Percentiles rank a stretch among this genome's conserved stretches.
Conservation (phyloP, 2,329 filamentous ascomycete genomes). For the Colletotrichum ledebouriae region DNA sequence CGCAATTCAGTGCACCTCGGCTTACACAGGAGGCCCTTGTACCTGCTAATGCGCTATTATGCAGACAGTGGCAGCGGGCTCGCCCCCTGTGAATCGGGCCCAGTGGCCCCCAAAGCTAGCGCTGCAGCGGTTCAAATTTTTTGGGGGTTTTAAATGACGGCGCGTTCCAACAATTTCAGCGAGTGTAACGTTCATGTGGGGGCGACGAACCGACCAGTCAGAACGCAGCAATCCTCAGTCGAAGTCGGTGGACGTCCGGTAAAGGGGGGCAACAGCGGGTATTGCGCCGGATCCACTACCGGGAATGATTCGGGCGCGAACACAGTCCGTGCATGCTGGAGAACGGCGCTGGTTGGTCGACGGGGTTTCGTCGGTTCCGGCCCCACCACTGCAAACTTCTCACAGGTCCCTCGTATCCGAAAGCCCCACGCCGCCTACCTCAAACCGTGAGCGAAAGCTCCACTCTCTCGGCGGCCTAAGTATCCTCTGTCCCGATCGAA, state of each 20-base stretch:
- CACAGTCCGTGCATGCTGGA: neutral
- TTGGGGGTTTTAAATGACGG: constrained; percentile 21
- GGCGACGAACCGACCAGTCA: neutral
- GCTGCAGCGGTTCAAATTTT: constrained; percentile 22
- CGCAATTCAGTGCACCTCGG: constrained; percentile 18
- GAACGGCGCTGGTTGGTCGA: constrained; percentile 36
- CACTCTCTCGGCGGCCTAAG: constrained; percentile 15
- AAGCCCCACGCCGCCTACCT: neutral
- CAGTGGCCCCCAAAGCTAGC: constrained; percentile 16
- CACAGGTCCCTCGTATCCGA: constrained; percentile 36
- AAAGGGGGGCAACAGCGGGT: neutral
- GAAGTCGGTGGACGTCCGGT: constrained; percentile 31
- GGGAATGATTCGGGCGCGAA: constrained; percentile 25
- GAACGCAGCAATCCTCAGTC: neutral
- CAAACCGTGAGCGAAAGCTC: constrained; percentile 1
- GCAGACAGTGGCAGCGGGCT: neutral
- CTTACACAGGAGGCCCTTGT: neutral
- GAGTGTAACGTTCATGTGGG: constrained; percentile 33
- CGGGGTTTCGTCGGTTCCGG: constrained; percentile 24
- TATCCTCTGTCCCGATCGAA: constrained; percentile 7
- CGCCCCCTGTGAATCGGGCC: constrained; percentile 22
- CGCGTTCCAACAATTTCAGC: constrained; percentile 40
- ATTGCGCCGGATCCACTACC: constrained; percentile 21
- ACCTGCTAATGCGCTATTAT: constrained; percentile 10
- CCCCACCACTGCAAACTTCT: constrained; percentile 37